Evolutionary conservation across 2,329 filamentous ascomycete genomes (phyloP).

Genomic region (Xylaria sp.): DNA sequence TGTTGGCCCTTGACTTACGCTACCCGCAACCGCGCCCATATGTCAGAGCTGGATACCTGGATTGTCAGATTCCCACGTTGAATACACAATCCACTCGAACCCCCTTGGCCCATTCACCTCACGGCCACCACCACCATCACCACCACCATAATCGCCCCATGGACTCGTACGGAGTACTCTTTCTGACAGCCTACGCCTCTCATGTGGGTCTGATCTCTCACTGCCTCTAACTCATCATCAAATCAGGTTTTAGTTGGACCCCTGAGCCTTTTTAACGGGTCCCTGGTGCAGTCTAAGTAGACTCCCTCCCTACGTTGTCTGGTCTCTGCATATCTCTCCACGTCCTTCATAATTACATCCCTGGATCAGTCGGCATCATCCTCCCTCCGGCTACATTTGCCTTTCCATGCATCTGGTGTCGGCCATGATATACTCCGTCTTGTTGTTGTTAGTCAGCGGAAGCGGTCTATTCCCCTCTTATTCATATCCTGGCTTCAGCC

Average conservation of each 20-base stretch:
- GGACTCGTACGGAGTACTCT: conserved; percentile 14
- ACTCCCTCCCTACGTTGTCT: conserved; percentile 21
- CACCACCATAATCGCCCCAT: conserved; percentile 7
- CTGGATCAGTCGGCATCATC: conserved; percentile 11
- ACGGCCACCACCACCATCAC: conserved; percentile 14
- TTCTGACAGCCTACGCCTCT: conserved; percentile 23
- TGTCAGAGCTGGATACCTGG: conserved; percentile 3
- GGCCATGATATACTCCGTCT: conserved; percentile 21
- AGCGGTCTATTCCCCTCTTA: conserved; percentile 19
- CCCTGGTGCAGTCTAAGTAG: conserved; percentile 22
- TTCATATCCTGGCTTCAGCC: conserved; percentile 17
- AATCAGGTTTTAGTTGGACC: conserved; percentile 27
- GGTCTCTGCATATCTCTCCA: conserved; percentile 20
- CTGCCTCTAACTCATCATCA: conserved; percentile 20
- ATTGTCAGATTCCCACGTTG: conserved; percentile 11
- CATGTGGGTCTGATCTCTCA: conserved; percentile 23
- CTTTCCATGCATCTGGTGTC: conserved; percentile 20
- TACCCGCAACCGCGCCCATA: neutral
- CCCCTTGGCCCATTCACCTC: conserved; percentile 14
- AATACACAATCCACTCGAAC: conserved; percentile 10
- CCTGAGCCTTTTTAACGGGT: conserved; percentile 27
- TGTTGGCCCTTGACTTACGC: conserved; percentile 1
- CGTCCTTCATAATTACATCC: conserved; percentile 23
- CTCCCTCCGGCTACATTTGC: conserved; percentile 16
- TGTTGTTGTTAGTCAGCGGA: conserved; percentile 18